phyloP scores from a whole-genome alignment of 805 yeast genomes.

The Sugiyamaella mastotermitis region DNA sequence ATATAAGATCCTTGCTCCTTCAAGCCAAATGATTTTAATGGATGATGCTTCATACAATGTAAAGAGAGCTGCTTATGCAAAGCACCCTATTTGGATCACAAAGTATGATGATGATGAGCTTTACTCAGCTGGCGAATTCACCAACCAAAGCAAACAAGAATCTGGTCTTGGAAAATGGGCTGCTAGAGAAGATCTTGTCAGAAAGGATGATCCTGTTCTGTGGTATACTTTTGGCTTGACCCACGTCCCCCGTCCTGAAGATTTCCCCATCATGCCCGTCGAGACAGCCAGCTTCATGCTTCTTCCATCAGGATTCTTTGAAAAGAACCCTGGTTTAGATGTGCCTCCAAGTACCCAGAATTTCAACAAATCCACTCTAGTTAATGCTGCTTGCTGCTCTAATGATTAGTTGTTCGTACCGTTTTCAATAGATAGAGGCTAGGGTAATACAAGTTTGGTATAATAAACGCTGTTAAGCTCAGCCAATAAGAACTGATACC shows the following conservation, averaged over 20 bases:
- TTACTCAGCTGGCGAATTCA: slow-evolving; percentile 62
- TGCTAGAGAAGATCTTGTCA: slow-evolving; percentile 17
- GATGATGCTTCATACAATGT: slow-evolving; percentile 67
- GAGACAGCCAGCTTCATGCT: slow-evolving; percentile 70
- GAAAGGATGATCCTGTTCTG: slow-evolving; percentile 61
- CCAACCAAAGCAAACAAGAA: slow-evolving; percentile 31
- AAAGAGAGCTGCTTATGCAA: slow-evolving; percentile 82
- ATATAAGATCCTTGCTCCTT: slow-evolving; percentile 69
- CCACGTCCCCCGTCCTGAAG: slow-evolving; percentile 86
- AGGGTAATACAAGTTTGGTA: too few relatives aligned
- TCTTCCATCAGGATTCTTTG: slow-evolving; percentile 75
- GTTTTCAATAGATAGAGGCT: too few relatives aligned
- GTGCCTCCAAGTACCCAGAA: slow-evolving; percentile 49
- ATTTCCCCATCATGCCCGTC: slow-evolving; percentile 85
- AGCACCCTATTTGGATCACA: slow-evolving; percentile 57
- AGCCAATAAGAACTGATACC: too few relatives aligned
- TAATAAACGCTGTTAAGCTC: too few relatives aligned
- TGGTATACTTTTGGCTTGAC: slow-evolving; percentile 83
- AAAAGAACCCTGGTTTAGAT: slow-evolving; percentile 72
- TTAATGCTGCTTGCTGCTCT: slow-evolving; percentile 4
- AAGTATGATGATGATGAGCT: slow-evolving; percentile 68
- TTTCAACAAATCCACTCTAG: slow-evolving; percentile 9
- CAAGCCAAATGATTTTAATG: slow-evolving; percentile 68
- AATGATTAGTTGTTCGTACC: slow-evolving; percentile 1
- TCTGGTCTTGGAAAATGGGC: slow-evolving; percentile 18